Evolutionary conservation across 129 eudicot genomes (phyloP).

Genomic region (Centaurea solstitialis): DNA sequence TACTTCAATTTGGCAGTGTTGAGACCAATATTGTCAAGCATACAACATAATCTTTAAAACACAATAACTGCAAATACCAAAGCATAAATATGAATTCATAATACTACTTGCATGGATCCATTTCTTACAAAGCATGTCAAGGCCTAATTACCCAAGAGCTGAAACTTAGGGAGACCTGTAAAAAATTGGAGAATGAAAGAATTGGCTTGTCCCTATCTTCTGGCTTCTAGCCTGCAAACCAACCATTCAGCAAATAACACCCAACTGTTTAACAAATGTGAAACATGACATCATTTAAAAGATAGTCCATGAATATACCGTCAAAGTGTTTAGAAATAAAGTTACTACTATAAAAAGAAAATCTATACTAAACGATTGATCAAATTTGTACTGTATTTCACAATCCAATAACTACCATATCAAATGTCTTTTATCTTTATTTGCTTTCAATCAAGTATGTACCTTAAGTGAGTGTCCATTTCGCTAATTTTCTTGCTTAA

Average conservation of each 20-base stretch:
- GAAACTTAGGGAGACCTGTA: neutral
- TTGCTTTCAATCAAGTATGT: neutral
- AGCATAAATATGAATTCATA: no score
- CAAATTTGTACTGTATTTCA: neutral
- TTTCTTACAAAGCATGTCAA: neutral
- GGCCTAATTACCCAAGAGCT: neutral
- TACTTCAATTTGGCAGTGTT: neutral
- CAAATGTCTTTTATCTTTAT: neutral
- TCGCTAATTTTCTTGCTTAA: neutral
- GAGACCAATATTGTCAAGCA: neutral
- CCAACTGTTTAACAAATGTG: neutral
- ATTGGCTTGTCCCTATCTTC: constrained; percentile 74
- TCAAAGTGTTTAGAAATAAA: neutral
- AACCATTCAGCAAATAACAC: neutral
- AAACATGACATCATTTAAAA: neutral
- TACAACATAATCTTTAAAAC: neutral
- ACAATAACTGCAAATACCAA: neutral
- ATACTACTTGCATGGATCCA: neutral
- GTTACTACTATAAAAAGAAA: neutral
- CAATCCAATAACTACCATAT: neutral
- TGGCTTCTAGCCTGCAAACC: constrained; percentile 63
- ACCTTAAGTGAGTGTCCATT: neutral
- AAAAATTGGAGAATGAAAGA: neutral
- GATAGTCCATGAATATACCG: neutral
- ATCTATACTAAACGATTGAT: neutral